A percentile compares a stretch with the other conserved stretches of the same genome.
phyloP scores from a whole-genome alignment of 441 rosid genomes.

The Metrosideros polymorpha region DNA sequence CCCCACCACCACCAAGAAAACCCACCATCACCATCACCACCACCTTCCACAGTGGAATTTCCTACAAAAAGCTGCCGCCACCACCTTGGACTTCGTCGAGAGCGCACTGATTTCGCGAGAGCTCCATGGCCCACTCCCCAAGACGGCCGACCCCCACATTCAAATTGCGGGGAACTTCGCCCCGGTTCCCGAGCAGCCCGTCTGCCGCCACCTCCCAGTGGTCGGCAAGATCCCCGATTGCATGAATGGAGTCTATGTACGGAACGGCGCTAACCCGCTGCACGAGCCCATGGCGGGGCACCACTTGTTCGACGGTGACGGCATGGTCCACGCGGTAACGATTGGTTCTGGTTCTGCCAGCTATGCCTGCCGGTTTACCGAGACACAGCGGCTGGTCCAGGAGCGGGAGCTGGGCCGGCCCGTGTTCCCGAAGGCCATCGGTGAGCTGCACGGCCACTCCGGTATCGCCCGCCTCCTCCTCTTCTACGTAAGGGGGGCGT shows the following conservation, averaged over 20 bases:
- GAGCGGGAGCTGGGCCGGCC: neutral
- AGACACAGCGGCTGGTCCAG: neutral
- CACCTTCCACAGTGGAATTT: constrained; percentile 1
- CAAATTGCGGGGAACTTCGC: constrained; percentile 1
- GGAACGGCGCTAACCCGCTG: constrained; percentile 6
- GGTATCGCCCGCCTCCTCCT: constrained; percentile 1
- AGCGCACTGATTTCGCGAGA: neutral
- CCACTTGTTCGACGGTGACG: constrained; percentile 9
- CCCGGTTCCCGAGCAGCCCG: constrained; percentile 1
- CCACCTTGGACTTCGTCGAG: neutral
- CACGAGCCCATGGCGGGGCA: constrained; percentile 5
- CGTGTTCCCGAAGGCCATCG: constrained; percentile 1
- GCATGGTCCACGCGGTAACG: constrained; percentile 1
- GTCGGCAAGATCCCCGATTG: neutral
- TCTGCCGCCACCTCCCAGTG: neutral
- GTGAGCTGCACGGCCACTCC: constrained; percentile 7
- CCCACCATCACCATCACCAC: neutral
- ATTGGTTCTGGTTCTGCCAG: neutral
- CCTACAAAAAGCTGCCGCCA: neutral
- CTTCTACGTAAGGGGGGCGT: neutral
- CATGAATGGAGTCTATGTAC: constrained; percentile 3
- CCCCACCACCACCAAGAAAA: neutral
- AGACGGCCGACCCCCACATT: neutral
- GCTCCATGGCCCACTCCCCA: neutral
- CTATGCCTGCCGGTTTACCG: constrained; percentile 1